Conservation (phyloP, 345 rosid genomes). For the Pugionium dolabratum region DNA sequence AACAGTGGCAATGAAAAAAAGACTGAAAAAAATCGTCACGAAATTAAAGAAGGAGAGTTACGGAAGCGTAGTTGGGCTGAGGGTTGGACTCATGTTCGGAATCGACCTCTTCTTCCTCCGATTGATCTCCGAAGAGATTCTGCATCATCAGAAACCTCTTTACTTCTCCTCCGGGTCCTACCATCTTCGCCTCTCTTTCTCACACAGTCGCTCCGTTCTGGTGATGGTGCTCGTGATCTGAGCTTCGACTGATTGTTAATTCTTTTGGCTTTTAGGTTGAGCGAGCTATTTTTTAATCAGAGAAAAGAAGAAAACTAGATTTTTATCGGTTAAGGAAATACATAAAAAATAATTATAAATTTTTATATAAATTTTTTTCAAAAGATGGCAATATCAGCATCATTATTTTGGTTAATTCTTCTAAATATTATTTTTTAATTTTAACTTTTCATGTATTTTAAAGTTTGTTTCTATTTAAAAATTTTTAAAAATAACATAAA, state of each 20-base stretch:
- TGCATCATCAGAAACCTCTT: slow-evolving; percentile 97
- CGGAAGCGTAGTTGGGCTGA: slow-evolving; percentile 80
- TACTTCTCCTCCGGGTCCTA: slow-evolving; percentile 87
- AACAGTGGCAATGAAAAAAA: background rate
- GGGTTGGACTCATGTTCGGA: slow-evolving; percentile 97
- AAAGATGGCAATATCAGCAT: too few species aligned
- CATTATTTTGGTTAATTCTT: too few species aligned
- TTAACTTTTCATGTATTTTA: too few species aligned
- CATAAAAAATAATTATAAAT: too few species aligned
- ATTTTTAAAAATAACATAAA: too few species aligned
- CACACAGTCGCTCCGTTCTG: slow-evolving; percentile 2
- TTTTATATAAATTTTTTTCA: too few species aligned
- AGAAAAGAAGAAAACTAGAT: too few species aligned
- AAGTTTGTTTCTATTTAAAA: too few species aligned
- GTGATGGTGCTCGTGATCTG: slow-evolving; percentile 26
- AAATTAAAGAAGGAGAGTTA: slow-evolving; percentile 37
- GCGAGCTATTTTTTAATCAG: too few species aligned
- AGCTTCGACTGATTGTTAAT: slow-evolving; percentile 32
- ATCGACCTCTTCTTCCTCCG: slow-evolving; percentile 93
- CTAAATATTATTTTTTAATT: too few species aligned
- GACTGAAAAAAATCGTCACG: background rate
- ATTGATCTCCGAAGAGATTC: slow-evolving; percentile 91
- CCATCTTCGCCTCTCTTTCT: slow-evolving; percentile 47
- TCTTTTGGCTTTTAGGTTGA: slow-evolving; percentile 3
- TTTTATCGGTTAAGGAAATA: too few species aligned